Percentiles rank a stretch among this genome's conserved stretches.
Conservation (phyloP, 495 filamentous ascomycete species). For the Neurospora discreta region DNA sequence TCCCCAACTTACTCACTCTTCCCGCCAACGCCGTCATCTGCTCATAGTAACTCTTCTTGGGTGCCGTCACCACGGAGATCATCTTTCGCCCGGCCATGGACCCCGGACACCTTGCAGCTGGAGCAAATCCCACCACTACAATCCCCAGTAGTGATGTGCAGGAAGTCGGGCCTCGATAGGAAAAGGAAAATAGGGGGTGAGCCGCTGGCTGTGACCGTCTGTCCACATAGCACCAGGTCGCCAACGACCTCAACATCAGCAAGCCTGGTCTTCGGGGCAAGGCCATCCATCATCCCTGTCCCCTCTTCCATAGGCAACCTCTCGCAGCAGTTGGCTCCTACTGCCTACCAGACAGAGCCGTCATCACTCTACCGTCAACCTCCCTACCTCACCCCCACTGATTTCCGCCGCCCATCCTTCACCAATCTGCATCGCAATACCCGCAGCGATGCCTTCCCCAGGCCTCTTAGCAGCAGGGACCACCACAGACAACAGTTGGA, state of each 20-base stretch:
- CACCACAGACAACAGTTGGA: background rate
- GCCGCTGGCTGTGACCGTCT: background rate
- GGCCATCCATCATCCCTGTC: background rate
- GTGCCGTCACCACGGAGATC: background rate
- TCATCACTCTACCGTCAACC: background rate
- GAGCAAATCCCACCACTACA: background rate
- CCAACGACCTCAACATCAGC: background rate
- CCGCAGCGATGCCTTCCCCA: constrained; percentile 9
- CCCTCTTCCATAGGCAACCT: background rate
- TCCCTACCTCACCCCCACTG: background rate
- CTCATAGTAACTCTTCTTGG: background rate
- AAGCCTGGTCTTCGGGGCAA: background rate
- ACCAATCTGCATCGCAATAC: constrained; percentile 8
- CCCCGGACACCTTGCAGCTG: background rate
- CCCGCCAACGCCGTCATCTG: constrained; percentile 1
- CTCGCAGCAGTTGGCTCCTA: background rate
- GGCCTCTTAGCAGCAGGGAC: constrained; percentile 5
- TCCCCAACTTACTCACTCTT: constrained; percentile 18
- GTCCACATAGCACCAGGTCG: background rate
- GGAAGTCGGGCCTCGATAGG: background rate
- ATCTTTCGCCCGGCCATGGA: background rate
- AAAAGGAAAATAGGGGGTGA: background rate
- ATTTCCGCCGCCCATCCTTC: constrained; percentile 5
- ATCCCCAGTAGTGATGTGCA: background rate
- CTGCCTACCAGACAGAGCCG: background rate